These are phyloP conservation scores for Phaeophleospora eucalypticola DNA, from an alignment of 2,329 filamentous ascomycete genomes.

Conservation along the genomic window DNA sequence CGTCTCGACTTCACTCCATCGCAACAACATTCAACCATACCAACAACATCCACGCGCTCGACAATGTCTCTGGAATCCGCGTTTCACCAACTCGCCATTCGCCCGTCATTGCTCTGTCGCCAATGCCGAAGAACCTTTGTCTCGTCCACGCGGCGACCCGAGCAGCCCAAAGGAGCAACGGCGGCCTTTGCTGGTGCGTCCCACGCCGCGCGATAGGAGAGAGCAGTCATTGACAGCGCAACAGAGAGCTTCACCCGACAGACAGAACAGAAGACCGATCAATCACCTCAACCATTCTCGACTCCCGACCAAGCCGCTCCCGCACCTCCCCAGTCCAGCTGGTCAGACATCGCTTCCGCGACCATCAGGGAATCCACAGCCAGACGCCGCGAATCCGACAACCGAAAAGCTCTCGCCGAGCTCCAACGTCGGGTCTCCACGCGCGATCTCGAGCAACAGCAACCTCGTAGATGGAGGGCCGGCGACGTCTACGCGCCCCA, in stretches of 20 bases:
- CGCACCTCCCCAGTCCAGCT: not conserved
- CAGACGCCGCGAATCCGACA: slow-evolving; percentile 2
- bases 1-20: slow-evolving; percentile 1
- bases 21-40: not conserved
- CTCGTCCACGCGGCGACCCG: slow-evolving; percentile 15
- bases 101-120: slow-evolving; percentile 22
- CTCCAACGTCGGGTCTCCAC: slow-evolving; percentile 29
- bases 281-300: not conserved
- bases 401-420: slow-evolving; percentile 15
- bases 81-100: slow-evolving; percentile 26
- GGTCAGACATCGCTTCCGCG: not conserved
- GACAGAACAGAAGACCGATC: not conserved
- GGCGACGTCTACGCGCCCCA: slow-evolving; percentile 91
- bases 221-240: not conserved
- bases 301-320: not conserved
- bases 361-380: slow-evolving; percentile 4
- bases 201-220: not conserved
- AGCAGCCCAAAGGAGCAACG: slow-evolving; percentile 26
- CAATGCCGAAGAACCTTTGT: slow-evolving; percentile 28
- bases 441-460: slow-evolving; percentile 57
- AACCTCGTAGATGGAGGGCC: slow-evolving; percentile 65
- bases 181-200: slow-evolving; percentile 23
- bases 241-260: not conserved
- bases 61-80: slow-evolving; percentile 30
- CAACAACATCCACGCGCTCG: slow-evolving; percentile 3